Evolutionary conservation across 192 early-diverging fungal genomes (phyloP).

Genomic region (Ramicandelaber brevisporus): DNA sequence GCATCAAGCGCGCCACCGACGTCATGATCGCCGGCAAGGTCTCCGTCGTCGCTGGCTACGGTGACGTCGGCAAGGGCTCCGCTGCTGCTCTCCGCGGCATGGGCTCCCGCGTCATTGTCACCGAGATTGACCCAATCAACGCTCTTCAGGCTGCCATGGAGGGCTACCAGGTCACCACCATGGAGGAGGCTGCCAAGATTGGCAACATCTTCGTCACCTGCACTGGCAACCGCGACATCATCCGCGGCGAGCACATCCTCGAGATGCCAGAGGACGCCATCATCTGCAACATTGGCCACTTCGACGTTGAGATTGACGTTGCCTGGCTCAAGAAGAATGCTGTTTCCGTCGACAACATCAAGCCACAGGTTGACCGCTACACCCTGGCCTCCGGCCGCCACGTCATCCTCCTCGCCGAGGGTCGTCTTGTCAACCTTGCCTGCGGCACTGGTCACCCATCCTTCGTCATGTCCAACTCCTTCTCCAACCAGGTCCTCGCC

Average conservation of each 20-base stretch:
- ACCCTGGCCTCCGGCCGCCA: constrained; percentile 69
- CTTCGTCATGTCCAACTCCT: constrained; percentile 99
- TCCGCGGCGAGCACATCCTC: constrained; percentile 75
- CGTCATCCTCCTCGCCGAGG: constrained; percentile 94
- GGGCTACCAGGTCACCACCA: constrained; percentile 97
- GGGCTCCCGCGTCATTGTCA: constrained; percentile 93
- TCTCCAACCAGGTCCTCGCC: constrained; percentile 95
- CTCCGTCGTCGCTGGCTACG: constrained; percentile 92
- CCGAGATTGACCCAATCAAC: constrained; percentile 99
- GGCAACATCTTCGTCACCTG: constrained; percentile 97
- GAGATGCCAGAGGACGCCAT: constrained; percentile 96
- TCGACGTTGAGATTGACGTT: constrained; percentile 97
- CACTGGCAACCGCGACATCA: constrained; percentile 97
- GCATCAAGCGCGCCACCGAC: constrained; percentile 99
- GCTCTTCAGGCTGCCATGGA: constrained; percentile 98
- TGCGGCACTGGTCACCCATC: constrained; percentile 97
- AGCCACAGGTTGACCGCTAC: constrained; percentile 97
- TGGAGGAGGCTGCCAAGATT: constrained; percentile 79
- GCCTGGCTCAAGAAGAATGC: constrained; percentile 96
- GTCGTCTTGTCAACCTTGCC: constrained; percentile 96
- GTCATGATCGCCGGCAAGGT: constrained; percentile 99
- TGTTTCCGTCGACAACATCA: constrained; percentile 71
- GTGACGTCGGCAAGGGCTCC: constrained; percentile 99
- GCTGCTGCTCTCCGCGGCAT: constrained; percentile 91
- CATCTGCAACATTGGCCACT: constrained; percentile 99